phyloP scores from a whole-genome alignment of 306 rosid species.

The Cucumis hystrix region DNA sequence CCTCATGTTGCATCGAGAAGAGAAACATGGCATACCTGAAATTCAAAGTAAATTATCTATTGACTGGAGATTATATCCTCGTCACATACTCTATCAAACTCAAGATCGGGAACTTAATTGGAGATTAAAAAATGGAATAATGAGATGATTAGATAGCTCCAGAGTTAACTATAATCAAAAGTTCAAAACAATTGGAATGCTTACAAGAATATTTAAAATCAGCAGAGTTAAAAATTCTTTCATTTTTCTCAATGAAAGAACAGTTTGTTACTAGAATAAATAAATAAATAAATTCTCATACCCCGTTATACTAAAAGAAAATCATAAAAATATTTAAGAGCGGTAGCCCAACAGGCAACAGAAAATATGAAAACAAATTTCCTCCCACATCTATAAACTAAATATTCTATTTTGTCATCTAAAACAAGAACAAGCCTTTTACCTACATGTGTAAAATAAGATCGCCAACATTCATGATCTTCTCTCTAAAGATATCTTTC shows the following conservation, averaged over 20 bases:
- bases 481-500: constrained; percentile 65
- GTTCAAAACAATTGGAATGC: background rate
- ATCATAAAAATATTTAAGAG: background rate
- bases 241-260: background rate
- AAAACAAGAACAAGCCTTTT: background rate
- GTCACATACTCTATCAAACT: background rate
- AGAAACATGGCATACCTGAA: constrained; percentile 93
- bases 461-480: constrained; percentile 75
- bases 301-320: too few relatives aligned
- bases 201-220: background rate
- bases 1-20: constrained; percentile 91
- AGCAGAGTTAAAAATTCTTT: background rate
- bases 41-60: background rate
- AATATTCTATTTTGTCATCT: background rate
- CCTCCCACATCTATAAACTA: background rate
- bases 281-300: too few relatives aligned
- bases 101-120: background rate
- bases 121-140: background rate
- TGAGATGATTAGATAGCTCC: background rate
- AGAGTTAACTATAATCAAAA: background rate
- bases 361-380: background rate
- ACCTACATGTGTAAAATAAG: constrained; percentile 90
- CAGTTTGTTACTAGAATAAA: background rate
- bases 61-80: background rate
- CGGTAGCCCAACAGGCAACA: background rate